Evolutionary conservation across 352 stramenopile species (phyloP), one percentile per base, ranked within the genome.

Genomic region (Vaucheria bursata): DNA sequence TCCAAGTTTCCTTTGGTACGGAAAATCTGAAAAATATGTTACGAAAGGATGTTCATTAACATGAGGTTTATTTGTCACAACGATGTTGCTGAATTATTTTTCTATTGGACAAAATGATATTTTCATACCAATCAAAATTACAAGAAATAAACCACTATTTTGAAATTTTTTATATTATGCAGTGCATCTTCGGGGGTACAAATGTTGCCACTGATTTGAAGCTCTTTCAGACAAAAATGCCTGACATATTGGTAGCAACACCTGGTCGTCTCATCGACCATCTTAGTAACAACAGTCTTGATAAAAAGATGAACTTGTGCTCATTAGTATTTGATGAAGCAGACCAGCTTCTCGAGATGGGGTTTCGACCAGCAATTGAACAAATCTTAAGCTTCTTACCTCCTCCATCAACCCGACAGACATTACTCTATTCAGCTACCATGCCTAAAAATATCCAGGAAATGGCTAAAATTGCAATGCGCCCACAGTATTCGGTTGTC

Each of bases 401-500:
- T 8, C 31, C 79, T 37, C 75, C 49, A 33, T 52, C 80, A 12
- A 49, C 82, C 36, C 89, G 94, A 25, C 94, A 98, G 85, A 97
- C 93, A 34, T 87, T 98, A n/a, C 85, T 98, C 1, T 98, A 98
- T 82, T 97, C 91, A 36, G 94, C 95, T 33, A 98, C 94, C 32
- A 85, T 98, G 34, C 91, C 93, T 2, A 85, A 83, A 8, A 90
- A 89, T 12, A 88, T 97, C 0, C 84, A 91, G 75, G 82, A 88
- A 45, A 89, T 98, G 33, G 91, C 95, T 81, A 81, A 84, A n/a
- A 82, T 97, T 12, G 90, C 92, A 50, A 81, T 98, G 29, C 87
- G 88, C 12, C 65, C 86, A 0, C 85, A 93, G 78, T 96, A 95
- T 79, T 84, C 89, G 66, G 94, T 96, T 75, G 88, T 97, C 29